Evolutionary conservation across 192 early-diverging fungal genomes (phyloP).

Genomic region (Gryganskiella cystojenkinii): DNA sequence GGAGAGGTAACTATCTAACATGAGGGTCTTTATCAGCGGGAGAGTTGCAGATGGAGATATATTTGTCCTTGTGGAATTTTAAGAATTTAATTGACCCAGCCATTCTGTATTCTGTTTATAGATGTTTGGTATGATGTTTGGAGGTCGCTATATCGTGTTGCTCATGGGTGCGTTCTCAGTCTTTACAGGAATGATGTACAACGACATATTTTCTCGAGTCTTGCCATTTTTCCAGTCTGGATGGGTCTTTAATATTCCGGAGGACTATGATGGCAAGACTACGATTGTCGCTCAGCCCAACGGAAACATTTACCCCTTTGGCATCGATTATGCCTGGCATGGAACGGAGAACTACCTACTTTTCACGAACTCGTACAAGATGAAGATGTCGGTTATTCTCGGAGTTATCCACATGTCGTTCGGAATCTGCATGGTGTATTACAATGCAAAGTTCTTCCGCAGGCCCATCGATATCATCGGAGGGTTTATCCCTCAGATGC

Average conservation of each 20-base stretch:
- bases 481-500: constrained; percentile 94
- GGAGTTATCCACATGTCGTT: constrained; percentile 98
- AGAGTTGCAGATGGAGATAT: no score
- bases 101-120: constrained; percentile 19
- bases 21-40: constrained; percentile 23
- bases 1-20: constrained; percentile 77
- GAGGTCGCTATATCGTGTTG: constrained; percentile 96
- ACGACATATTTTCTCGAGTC: constrained; percentile 94
- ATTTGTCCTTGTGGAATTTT: background rate
- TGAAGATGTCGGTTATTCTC: constrained; percentile 97
- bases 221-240: constrained; percentile 80
- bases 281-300: constrained; percentile 67
- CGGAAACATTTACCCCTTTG: constrained; percentile 44
- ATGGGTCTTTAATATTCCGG: constrained; percentile 74
- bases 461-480: constrained; percentile 80
- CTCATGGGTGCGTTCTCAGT: constrained; percentile 98
- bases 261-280: constrained; percentile 65
- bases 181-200: constrained; percentile 97
- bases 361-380: constrained; percentile 99
- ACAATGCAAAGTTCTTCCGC: constrained; percentile 90
- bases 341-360: constrained; percentile 92
- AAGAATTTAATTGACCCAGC: background rate
- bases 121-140: constrained; percentile 90
- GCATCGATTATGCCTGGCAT: constrained; percentile 78
- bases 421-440: constrained; percentile 88